These are phyloP conservation scores for Larix kaempferi DNA, from an alignment of 75 land plant species.

Conservation along the genomic window DNA sequence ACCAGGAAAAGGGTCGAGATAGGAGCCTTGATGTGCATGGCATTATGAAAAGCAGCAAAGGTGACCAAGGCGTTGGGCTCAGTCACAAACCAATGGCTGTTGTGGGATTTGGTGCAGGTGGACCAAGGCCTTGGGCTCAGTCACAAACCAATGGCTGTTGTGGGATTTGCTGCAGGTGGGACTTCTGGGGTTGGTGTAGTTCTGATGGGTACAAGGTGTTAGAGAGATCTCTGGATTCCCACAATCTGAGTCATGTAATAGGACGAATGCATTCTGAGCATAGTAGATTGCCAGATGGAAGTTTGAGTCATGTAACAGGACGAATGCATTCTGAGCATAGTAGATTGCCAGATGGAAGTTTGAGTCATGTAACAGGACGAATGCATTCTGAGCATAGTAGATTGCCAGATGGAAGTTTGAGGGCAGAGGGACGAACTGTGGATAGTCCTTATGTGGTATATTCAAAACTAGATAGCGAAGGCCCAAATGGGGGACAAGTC, in stretches of 20 bases:
- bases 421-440: no score
- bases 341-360: no score
- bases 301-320: no score
- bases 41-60: background rate
- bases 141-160: background rate
- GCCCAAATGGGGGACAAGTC: background rate
- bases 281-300: background rate
- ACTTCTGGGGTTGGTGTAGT: background rate
- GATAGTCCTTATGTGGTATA: background rate
- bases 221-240: background rate
- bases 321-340: no score
- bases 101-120: background rate
- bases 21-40: constrained; percentile 3
- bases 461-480: background rate
- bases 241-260: background rate
- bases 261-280: background rate
- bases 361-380: background rate
- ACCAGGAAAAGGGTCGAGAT: background rate
- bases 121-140: no score
- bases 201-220: background rate
- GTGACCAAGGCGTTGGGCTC: no score
- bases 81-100: background rate
- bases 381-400: background rate
- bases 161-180: background rate
- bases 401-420: background rate